Percentiles rank a stretch among this genome's conserved stretches.
Conservation (phyloP, 2,329 filamentous ascomycete species). For the Colletotrichum tropicicola region DNA sequence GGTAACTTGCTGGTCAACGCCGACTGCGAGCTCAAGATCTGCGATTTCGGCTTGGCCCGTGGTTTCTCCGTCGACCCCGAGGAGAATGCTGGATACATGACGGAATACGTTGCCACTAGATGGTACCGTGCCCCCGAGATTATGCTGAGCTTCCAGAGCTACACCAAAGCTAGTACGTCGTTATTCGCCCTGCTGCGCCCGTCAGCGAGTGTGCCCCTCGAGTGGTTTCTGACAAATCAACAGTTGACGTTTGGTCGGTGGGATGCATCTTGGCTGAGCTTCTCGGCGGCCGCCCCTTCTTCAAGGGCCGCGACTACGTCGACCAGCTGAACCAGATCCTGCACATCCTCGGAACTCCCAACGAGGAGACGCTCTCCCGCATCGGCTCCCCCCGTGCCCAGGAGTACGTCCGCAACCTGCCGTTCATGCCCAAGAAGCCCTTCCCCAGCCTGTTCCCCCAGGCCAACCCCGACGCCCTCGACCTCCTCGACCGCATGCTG, state of each 20-base stretch:
- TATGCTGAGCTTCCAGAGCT: conserved; percentile 99
- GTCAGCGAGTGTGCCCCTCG: not conserved
- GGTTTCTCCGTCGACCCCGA: conserved; percentile 97
- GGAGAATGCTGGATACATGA: conserved; percentile 99
- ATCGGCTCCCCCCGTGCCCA: conserved; percentile 96
- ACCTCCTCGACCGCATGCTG: conserved; percentile 96
- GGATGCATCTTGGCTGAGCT: conserved; percentile 97
- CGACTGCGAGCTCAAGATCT: conserved; percentile 99
- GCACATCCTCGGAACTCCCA: conserved; percentile 95
- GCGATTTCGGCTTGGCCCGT: conserved; percentile 95
- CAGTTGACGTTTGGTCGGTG: conserved; percentile 99
- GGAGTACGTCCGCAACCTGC: conserved; percentile 97
- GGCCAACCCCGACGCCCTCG: conserved; percentile 94
- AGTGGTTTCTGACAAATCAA: not conserved
- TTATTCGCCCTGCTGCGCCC: not conserved
- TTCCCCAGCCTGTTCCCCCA: conserved; percentile 91
- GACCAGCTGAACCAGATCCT: conserved; percentile 99
- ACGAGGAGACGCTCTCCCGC: conserved; percentile 90
- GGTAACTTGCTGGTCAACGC: conserved; percentile 98
- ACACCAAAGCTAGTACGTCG: conserved; percentile 99
- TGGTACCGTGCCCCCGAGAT: conserved; percentile 97
- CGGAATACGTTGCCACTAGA: conserved; percentile 96
- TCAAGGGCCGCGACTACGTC: conserved; percentile 99
- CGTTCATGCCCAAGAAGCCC: conserved; percentile 91
- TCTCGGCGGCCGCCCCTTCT: conserved; percentile 95